These are phyloP conservation scores for Rhizodiscina lignyota DNA, from an alignment of 495 filamentous ascomycete genomes.

Conservation along the genomic window DNA sequence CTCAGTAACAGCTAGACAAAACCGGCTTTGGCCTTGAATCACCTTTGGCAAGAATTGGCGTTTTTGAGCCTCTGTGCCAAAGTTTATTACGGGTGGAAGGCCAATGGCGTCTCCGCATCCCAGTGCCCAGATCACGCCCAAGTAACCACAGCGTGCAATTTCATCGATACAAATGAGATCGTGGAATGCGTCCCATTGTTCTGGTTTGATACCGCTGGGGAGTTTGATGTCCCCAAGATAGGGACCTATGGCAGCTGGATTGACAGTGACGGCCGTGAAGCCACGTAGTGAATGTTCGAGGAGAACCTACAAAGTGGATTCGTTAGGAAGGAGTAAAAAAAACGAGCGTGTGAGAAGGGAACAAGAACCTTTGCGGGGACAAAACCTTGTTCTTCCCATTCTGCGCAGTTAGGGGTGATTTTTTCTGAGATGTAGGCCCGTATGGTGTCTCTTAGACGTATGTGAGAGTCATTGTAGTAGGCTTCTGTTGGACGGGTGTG, in stretches of 20 bases:
- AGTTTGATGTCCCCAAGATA: too few relatives aligned
- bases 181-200: slow-evolving; percentile 1
- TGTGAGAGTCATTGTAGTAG: slow-evolving; percentile 22
- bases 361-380: too few relatives aligned
- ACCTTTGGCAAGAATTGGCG: slow-evolving; percentile 48
- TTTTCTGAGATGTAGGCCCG: slow-evolving; percentile 18
- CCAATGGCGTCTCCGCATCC: slow-evolving; percentile 31
- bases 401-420: slow-evolving; percentile 18
- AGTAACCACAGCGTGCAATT: not conserved
- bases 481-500: slow-evolving; percentile 18
- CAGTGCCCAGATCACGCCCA: not conserved
- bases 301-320: too few relatives aligned
- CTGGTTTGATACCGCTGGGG: slow-evolving; percentile 17
- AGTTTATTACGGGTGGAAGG: slow-evolving; percentile 52
- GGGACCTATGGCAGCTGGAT: too few relatives aligned
- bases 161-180: not conserved
- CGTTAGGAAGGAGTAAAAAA: too few relatives aligned
- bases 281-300: too few relatives aligned
- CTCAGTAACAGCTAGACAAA: slow-evolving; percentile 67
- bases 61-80: slow-evolving; percentile 39
- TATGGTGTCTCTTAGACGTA: slow-evolving; percentile 13
- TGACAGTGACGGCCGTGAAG: too few relatives aligned
- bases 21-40: slow-evolving; percentile 44
- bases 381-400: slow-evolving; percentile 21
- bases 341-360: too few relatives aligned